Base-by-base conservation (phyloP, 805 yeast species). In the Debaryomyces tyrocola region DNA sequence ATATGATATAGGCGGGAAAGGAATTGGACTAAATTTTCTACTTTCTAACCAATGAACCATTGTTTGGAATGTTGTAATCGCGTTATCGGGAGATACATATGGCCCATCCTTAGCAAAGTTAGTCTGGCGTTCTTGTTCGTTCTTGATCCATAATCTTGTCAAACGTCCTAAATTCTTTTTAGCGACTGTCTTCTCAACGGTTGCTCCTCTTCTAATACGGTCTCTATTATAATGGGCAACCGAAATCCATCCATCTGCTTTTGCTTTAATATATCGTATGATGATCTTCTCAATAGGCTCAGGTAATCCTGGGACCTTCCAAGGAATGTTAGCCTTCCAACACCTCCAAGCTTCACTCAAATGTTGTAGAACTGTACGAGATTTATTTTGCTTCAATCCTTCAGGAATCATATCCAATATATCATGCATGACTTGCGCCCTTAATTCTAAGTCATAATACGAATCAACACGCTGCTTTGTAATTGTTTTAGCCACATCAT, bases 331-430 rank as follows among this genome's bases (percentile, higher is more conserved):
- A 2, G 99, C 99, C 64, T 94, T 94, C 99, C 99, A 94, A 64
- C 98, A 94, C 63, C 99, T 75, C 99, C 99, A 94, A 0, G 99
- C 99, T 64, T 94, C 99, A 60, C 96, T 87, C 47, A 94, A 74
- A 66, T 94, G 99, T 58, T 94, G 98, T 40, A 94, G 66, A 44
- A 94, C 86, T 0, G 96, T 83, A 57, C 87, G 86, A 1, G 97
- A 83, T 62, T 90, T 91, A 52, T 80, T 87, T 58, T 89, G 94
- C 57, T 88, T 85, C 50, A 94, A 78, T 1, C 96, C 96, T 51
- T 90, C 97, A 0, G 99, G 99, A 40, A 94, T 90, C 96, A 90
- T 90, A 62, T 94, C 99, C 48, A 94, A 70, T 40, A 94, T 92
- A 61, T 94, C 99, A 59, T 90, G 90, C 88, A 94, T 82, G 0